Evolutionary conservation across 345 rosid species (phyloP).

Genomic region (Sonneratia caseolaris): DNA sequence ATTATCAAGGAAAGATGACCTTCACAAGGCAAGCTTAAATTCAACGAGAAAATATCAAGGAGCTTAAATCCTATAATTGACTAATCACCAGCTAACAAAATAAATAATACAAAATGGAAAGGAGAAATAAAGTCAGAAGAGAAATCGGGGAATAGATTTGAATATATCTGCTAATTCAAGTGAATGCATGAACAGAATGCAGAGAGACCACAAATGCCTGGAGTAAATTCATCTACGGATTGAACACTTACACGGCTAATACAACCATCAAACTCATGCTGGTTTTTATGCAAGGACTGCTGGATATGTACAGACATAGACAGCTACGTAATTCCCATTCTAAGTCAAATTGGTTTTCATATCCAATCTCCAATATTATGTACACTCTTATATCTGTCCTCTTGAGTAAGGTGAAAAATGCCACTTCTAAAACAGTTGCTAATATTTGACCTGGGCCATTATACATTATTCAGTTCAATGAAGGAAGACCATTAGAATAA

Average conservation of each 20-base stretch:
- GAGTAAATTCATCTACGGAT: no score
- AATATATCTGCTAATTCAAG: background rate
- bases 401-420: no score
- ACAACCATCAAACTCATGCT: no score
- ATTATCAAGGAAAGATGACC: background rate
- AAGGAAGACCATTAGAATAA: background rate
- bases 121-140: background rate
- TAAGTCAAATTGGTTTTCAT: no score
- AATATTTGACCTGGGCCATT: no score
- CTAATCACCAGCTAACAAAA: background rate
- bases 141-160: background rate
- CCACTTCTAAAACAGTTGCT: no score
- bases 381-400: no score
- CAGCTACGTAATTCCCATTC: no score
- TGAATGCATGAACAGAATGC: background rate
- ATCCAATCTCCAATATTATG: no score
- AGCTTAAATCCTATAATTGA: background rate
- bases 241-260: no score
- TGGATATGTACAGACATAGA: no score
- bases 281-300: no score
- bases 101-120: background rate
- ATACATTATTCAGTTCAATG: background rate
- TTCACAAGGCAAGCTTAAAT: background rate
- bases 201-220: background rate
- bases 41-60: background rate